Percentiles rank a stretch among this genome's conserved stretches.
Evolutionary conservation across 2,329 filamentous ascomycete genomes (phyloP).

Genomic region (Penicillium sp.): DNA sequence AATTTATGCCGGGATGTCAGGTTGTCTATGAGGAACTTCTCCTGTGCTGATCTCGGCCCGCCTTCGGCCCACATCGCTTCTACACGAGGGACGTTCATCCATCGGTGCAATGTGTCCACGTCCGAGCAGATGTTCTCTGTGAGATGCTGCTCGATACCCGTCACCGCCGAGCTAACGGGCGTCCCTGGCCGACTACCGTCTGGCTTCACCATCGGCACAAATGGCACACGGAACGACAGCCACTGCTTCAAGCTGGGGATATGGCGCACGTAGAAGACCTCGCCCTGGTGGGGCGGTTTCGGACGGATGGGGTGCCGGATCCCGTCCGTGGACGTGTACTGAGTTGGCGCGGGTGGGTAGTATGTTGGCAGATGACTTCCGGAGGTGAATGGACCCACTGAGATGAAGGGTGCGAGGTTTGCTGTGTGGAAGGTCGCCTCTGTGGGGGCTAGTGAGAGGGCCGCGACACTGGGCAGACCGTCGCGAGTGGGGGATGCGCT

Average conservation of each 20-base stretch:
- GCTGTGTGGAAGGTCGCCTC: conserved; percentile 40
- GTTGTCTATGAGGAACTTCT: conserved; percentile 67
- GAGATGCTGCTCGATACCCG: conserved; percentile 48
- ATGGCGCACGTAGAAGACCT: conserved; percentile 87
- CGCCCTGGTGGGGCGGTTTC: conserved; percentile 86
- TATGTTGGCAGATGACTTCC: conserved; percentile 86
- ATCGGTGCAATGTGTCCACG: conserved; percentile 72
- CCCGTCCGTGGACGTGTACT: conserved; percentile 77
- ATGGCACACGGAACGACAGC: conserved; percentile 81
- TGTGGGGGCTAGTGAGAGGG: conserved; percentile 11
- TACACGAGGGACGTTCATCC: conserved; percentile 87
- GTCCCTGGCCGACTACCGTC: conserved; percentile 30
- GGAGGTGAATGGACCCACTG: conserved; percentile 73
- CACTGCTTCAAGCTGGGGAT: conserved; percentile 81
- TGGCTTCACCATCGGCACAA: conserved; percentile 57
- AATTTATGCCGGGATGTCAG: conserved; percentile 75
- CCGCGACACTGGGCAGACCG: conserved; percentile 14
- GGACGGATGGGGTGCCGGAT: conserved; percentile 83
- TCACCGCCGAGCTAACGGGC: conserved; percentile 33
- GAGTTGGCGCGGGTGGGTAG: conserved; percentile 79
- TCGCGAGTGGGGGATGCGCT: conserved; percentile 53
- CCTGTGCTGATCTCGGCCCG: conserved; percentile 58
- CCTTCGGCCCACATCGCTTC: conserved; percentile 79
- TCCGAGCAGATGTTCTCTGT: conserved; percentile 52
- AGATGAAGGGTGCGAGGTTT: conserved; percentile 30